Evolutionary conservation across 2,329 filamentous ascomycete species (phyloP).

Genomic region (Dactylellina leptospora): DNA sequence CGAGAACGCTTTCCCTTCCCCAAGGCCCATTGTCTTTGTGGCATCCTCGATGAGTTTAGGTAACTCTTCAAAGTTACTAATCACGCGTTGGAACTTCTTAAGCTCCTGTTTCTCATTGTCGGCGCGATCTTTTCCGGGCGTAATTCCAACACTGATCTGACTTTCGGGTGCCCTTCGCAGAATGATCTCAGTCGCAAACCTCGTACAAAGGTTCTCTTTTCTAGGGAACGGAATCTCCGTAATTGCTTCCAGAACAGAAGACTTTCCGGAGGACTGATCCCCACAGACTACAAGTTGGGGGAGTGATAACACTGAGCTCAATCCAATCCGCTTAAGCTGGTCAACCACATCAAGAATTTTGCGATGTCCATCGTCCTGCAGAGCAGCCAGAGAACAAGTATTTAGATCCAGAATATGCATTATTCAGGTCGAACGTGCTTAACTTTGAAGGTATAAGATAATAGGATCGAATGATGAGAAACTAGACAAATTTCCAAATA

Average conservation of each 20-base stretch:
- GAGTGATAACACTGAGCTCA: constrained; percentile 63
- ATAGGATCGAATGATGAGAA: not conserved
- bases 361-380: constrained; percentile 63
- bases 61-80: constrained; percentile 61
- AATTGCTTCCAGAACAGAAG: constrained; percentile 71
- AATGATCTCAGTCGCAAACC: constrained; percentile 70
- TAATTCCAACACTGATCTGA: constrained; percentile 63
- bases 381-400: constrained; percentile 59
- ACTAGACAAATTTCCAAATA: not conserved
- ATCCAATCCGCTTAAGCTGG: constrained; percentile 64
- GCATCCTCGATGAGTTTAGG: constrained; percentile 66
- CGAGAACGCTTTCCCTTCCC: constrained; percentile 60
- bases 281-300: constrained; percentile 70
- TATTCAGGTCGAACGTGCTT: not conserved
- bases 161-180: constrained; percentile 62
- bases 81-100: constrained; percentile 59
- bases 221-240: constrained; percentile 69
- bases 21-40: constrained; percentile 65
- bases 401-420: constrained; percentile 53
- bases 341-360: constrained; percentile 67
- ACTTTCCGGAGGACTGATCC: constrained; percentile 70
- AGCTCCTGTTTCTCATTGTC: constrained; percentile 59
- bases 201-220: constrained; percentile 67
- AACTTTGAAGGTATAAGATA: not conserved
- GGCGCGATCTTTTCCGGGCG: constrained; percentile 56